Base-by-base conservation (phyloP, 2,329 filamentous ascomycete genomes). In the Cylindrodendrum hubeiense region DNA sequence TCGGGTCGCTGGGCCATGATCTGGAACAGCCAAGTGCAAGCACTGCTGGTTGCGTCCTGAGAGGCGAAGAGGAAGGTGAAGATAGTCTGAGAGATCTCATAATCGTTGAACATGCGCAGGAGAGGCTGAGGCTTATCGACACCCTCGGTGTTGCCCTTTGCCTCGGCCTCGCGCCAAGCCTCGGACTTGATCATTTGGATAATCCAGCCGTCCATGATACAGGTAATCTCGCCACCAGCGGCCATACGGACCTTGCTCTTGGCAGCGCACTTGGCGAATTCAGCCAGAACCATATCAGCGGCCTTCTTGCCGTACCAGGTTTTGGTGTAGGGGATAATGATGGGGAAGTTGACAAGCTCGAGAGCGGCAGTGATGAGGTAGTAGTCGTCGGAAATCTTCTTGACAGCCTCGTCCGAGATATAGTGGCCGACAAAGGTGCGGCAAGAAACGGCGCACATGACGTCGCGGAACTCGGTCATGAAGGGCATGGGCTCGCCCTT, bases 51-150 rank as follows among this genome's bases (percentile, higher is more conserved):
- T 71, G 96, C 96, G 80, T 99, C 96, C 82, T 98, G 96, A 4
- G 95, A 98, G 66, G 96, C 95, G 81, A 98, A 98, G 67, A 98
- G 87, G 85, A 98, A 97, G 53, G 95, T 97, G 83, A 98, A 97
- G 76, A 98, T 80, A 24, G 95, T 98, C 85, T 96, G 93, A 61
- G 93, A 88, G 76, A 98, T 97, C 81, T 98, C 95, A 75, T 91
- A 92, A 78, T 98, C 93, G 80, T 87, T 90, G 81, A 98, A 98
- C 73, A 93, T 90, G 77, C 95, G 93, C 60, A 98, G 87, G 28
- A 97, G 79, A 72, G 92, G 93, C 21, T 89, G 82, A 56, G 95
- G 95, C 88, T 98, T 98, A 81, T 93, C 90, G 7, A 92, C 81
- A 17, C 86, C 83, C 65, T 93, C 90, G 50, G 89, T 88, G 68